Base-by-base conservation (phyloP, 495 filamentous ascomycete species). In the Penicillium flavigenum region DNA sequence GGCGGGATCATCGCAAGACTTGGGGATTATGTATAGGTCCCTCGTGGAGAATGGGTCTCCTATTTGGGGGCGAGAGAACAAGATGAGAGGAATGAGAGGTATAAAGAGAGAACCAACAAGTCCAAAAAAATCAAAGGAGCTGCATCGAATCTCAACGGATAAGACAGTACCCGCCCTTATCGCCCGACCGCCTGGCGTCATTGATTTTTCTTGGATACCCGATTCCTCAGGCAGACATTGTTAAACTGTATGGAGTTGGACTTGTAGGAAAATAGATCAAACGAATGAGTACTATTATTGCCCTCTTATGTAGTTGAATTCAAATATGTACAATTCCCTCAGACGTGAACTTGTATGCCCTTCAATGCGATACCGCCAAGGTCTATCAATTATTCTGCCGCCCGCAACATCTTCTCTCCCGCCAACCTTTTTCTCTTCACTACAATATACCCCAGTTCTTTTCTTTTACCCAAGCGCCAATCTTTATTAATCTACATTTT, bases 151-250 rank as follows among this genome's bases (percentile, higher is more conserved):
- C 47, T 38, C 47, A 60, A 34, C 57, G 63, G 63, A 60, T 60
- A 66, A 63, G 48, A 61, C n/a, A 5, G 54, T 51, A 57, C 50
- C 60, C 54, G 52, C 43, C 49, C 31, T 46, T 50, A 58, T 51
- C 56, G 56, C 26, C 52, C 63, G 67, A 71, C 70, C 70, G 70
- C 70, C 68, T 72, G 62, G 61, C 64, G 65, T 70, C 61, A 65
- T 64, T 26, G 29, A 20, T 54, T 54, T 54, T 54, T 54, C 26
- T 10, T 39, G 0, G 32, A 29, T 45, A 14, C 53, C 53, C 22
- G 44, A 47, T 34, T 17, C 16, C 1, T 29, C n/a, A 47, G 53
- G 53, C 51, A 31, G n/a, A 16, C 16, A 27, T 47, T 7, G 14
- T 7, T 19, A 29, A 17, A 1, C 27, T 3, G 34, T 3, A 17